These are phyloP conservation scores for Salix brachista DNA, from an alignment of 345 rosid species.

Conservation along the genomic window DNA sequence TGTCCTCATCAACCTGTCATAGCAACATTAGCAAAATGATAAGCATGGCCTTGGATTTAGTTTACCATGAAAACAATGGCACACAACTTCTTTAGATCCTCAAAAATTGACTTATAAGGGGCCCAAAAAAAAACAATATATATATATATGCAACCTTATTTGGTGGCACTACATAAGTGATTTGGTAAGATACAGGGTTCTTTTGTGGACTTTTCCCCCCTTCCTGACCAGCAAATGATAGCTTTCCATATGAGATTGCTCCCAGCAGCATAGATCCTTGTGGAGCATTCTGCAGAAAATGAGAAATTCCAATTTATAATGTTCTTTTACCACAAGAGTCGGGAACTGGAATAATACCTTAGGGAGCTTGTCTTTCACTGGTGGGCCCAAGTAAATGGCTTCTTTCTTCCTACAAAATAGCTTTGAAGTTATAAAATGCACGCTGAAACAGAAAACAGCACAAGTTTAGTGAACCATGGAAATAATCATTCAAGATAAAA, in stretches of 20 bases:
- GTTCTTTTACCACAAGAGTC: background rate
- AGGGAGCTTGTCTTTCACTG: constrained; percentile 75
- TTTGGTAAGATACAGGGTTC: constrained; percentile 61
- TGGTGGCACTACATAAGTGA: constrained; percentile 80
- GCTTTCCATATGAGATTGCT: constrained; percentile 69
- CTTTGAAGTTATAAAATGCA: constrained; percentile 16
- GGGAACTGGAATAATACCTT: constrained; percentile 36
- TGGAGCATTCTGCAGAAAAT: constrained; percentile 58
- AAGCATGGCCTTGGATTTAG: background rate
- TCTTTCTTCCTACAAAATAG: constrained; percentile 62
- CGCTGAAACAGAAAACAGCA: background rate
- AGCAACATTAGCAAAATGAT: background rate
- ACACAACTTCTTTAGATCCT: background rate
- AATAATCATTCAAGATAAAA: constrained; percentile 17
- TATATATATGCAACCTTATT: constrained; percentile 51
- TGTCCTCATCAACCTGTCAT: constrained; percentile 69
- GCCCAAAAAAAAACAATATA: background rate
- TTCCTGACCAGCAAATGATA: constrained; percentile 47
- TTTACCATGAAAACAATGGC: background rate
- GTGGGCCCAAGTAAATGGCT: constrained; percentile 83
- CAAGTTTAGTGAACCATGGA: constrained; percentile 1
- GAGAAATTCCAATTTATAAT: background rate
- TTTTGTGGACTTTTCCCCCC: constrained; percentile 50
- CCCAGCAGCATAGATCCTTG: constrained; percentile 85
- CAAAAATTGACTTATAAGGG: background rate